Evolutionary conservation across 306 rosid genomes (phyloP), one percentile per base, ranked within the genome.

Genomic region (Medicago lupulina): DNA sequence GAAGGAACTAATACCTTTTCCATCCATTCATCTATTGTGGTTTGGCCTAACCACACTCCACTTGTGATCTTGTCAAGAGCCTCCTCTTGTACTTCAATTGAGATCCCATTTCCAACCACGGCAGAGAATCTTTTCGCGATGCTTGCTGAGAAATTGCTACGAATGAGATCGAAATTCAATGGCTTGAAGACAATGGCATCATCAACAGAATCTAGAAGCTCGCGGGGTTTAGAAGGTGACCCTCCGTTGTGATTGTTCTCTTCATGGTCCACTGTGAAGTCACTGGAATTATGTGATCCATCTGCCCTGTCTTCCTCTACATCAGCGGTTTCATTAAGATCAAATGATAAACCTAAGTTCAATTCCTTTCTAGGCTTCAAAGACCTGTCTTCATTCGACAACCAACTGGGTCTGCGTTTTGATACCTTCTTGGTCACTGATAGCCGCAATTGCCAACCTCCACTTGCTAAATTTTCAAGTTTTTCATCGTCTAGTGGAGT

Each of bases 271-370:
- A 85, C 76, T 3, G 99, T 92, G 60, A 92, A 86, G 71, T 92
- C 99, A 57, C 99, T 96, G 40, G 98, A 96, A 86, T 89, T 92
- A 61, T 69, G 83, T n/a, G 98, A 96, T 1, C 98, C 97, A 40
- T 95, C 97, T 53, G 89, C 83, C 21, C 86, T 85, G 66, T 89
- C 93, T 1, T 86, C 91, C 75, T 89, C 97, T 17, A 57, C 83
- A 63, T 31, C 78, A 3, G 94, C 97, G 54, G 92, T 75, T 86
- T 92, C 94, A 51, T 96, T 96, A 8, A 96, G 90, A 89, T 96
- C 98, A 28, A 96, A 96, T 10, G 87, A 77, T 77, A 92, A 67
- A 18, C 85, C 83, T 4, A 85, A 73, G 77, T 70, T 67, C 2
- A 55, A 21, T 50, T 92, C 97, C 58, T 80, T 87, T 61, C 93